These are phyloP conservation scores for Acacia melanoxylon DNA, from an alignment of 306 rosid genomes.

Conservation along the genomic window DNA sequence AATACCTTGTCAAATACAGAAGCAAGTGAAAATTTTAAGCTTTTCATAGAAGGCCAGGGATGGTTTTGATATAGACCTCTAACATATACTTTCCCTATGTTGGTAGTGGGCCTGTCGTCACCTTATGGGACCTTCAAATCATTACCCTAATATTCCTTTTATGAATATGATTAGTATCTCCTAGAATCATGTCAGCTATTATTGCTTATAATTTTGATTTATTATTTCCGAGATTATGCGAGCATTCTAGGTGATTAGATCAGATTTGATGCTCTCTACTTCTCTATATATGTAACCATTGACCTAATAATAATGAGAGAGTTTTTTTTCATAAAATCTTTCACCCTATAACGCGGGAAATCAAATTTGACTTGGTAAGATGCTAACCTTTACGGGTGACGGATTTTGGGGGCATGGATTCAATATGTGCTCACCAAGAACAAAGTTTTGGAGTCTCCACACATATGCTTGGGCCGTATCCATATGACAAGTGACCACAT, in stretches of 20 bases:
- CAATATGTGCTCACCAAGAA: conserved; percentile 89
- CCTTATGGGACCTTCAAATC: too few relatives aligned
- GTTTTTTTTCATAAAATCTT: too few relatives aligned
- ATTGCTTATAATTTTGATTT: too few relatives aligned
- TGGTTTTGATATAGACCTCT: background rate
- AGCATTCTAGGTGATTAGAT: too few relatives aligned
- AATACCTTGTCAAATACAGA: background rate
- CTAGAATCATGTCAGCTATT: too few relatives aligned
- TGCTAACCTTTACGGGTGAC: conserved; percentile 81
- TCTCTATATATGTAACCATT: too few relatives aligned
- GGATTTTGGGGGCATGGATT: conserved; percentile 80
- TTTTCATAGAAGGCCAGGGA: background rate
- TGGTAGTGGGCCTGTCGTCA: too few relatives aligned
- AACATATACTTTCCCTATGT: background rate
- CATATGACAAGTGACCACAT: conserved; percentile 96
- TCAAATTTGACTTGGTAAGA: conserved; percentile 22
- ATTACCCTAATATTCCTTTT: too few relatives aligned
- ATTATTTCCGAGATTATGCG: too few relatives aligned
- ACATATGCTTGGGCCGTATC: conserved; percentile 88
- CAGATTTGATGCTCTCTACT: too few relatives aligned
- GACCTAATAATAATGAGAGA: too few relatives aligned
- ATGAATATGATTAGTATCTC: too few relatives aligned
- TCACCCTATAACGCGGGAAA: background rate
- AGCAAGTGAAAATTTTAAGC: background rate
- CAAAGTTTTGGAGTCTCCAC: conserved; percentile 98